Base-by-base conservation (phyloP, 73 alveolate genomes). In the Paramecium caudatum region DNA sequence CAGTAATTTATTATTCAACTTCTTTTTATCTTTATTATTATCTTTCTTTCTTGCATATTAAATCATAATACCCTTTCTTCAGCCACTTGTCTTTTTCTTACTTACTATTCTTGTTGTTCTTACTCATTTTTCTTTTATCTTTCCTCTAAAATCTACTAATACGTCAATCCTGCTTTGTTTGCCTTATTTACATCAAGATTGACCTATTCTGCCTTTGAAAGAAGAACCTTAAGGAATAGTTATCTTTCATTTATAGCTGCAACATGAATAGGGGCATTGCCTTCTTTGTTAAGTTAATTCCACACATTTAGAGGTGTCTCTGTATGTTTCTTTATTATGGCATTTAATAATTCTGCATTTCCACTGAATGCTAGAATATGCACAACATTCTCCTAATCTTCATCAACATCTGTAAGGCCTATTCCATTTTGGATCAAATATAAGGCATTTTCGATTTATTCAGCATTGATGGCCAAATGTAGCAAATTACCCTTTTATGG, bases 221-320 rank as follows among this genome's bases (percentile, higher is more conserved):
- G 47, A 10, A 65, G 34, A 0, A 65, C 47, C 9, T 65, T 33
- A n/a, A 65, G 8, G 19, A 65, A 33, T 36, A 65, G n/a, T 33
- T 65, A 30, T 15, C 39, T 30, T 25, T 65, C 83, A 65, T 65
- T 65, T 9, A 65, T 65, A 2, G 83, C 83, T 32, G 83, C 83
- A 13, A 65, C 17, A 65, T 65, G 83, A 12, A 65, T 25, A 10
- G 83, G 61, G 12, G 61, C 61, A 65, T 65, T 65, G 10, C 61
- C 83, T 33, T 65, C 83, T 65, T 65, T 65, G 5, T 65, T 65
- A 25, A 9, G 39, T 36, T 65, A 65, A 65, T 65, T 65, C 47
- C 47, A 65, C 2, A 65, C 34, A 4, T 65, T 17, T 33, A 65
- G 13, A 32, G 47, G 30, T 3, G 27, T 65, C 16, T 30, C 16